Evolutionary conservation across 2,329 filamentous ascomycete species (phyloP).

Genomic region (Nannizzia gypsea): DNA sequence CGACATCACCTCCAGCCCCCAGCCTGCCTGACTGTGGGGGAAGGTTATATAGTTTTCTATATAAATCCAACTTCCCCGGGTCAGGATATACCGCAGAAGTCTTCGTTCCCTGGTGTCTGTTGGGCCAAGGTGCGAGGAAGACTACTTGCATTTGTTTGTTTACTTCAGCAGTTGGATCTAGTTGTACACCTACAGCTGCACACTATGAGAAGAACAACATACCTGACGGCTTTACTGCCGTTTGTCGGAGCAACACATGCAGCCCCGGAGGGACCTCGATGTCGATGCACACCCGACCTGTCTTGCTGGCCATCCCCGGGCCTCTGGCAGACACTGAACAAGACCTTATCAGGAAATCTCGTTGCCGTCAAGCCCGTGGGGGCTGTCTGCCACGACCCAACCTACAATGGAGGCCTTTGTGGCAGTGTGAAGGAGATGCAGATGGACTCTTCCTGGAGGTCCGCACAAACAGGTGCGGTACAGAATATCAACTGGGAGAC

Average conservation of each 20-base stretch:
- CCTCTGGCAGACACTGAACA: constrained; percentile 43
- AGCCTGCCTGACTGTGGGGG: background rate
- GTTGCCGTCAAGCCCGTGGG: constrained; percentile 44
- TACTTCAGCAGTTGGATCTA: background rate
- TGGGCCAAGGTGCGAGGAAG: background rate
- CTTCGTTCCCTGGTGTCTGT: background rate
- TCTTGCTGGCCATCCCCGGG: constrained; percentile 40
- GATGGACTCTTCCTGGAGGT: constrained; percentile 26
- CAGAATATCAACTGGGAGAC: constrained; percentile 32
- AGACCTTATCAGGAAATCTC: constrained; percentile 40
- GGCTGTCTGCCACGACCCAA: constrained; percentile 40
- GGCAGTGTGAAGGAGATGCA: constrained; percentile 15
- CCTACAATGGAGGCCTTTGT: constrained; percentile 39
- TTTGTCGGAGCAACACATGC: constrained; percentile 5
- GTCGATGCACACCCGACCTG: constrained; percentile 40
- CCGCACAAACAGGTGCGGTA: constrained; percentile 26
- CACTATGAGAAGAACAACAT: background rate
- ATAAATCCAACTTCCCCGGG: background rate
- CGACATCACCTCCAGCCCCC: background rate
- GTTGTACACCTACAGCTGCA: background rate
- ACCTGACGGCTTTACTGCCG: background rate
- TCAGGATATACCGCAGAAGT: background rate
- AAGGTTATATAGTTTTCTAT: background rate
- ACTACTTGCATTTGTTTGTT: background rate
- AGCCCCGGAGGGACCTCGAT: constrained; percentile 12